These are phyloP conservation scores for Saccharum officinarum DNA, from an alignment of 176 grass and related monocot genomes.

Conservation along the genomic window DNA sequence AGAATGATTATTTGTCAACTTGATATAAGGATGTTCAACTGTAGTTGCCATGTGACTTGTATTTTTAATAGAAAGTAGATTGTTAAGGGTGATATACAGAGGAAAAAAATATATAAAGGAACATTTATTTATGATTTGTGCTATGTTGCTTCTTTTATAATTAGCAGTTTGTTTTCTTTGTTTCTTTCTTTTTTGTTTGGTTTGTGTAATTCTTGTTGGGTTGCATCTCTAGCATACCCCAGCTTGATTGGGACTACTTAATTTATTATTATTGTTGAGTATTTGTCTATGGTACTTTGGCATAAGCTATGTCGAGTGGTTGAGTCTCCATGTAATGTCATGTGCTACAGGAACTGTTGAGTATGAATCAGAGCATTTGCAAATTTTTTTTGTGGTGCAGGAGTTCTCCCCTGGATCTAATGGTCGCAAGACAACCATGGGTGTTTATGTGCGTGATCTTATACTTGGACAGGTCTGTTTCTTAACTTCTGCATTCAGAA, in stretches of 20 bases:
- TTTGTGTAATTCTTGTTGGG: background rate
- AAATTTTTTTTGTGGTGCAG: slow-evolving; percentile 31
- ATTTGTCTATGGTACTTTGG: background rate
- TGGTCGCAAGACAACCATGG: slow-evolving; percentile 83
- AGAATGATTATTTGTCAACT: background rate
- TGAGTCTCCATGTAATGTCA: background rate
- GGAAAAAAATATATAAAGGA: background rate
- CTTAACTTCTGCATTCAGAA: slow-evolving; percentile 19
- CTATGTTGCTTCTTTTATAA: background rate
- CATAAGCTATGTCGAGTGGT: background rate
- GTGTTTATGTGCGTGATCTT: slow-evolving; percentile 95
- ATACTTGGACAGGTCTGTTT: slow-evolving; percentile 79
- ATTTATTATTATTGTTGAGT: background rate
- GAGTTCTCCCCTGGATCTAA: slow-evolving; percentile 84
- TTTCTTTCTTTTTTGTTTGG: background rate
- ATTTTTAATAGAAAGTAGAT: background rate
- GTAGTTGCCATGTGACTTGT: background rate
- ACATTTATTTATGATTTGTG: background rate
- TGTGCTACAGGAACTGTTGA: slow-evolving; percentile 4
- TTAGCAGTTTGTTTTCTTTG: background rate
- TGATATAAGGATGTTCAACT: background rate
- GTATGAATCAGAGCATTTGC: background rate
- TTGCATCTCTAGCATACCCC: background rate
- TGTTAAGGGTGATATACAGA: background rate
- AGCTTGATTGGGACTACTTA: background rate